These are phyloP conservation scores for Phytophthora parvispora DNA, from an alignment of 352 stramenopile species.

Conservation along the genomic window DNA sequence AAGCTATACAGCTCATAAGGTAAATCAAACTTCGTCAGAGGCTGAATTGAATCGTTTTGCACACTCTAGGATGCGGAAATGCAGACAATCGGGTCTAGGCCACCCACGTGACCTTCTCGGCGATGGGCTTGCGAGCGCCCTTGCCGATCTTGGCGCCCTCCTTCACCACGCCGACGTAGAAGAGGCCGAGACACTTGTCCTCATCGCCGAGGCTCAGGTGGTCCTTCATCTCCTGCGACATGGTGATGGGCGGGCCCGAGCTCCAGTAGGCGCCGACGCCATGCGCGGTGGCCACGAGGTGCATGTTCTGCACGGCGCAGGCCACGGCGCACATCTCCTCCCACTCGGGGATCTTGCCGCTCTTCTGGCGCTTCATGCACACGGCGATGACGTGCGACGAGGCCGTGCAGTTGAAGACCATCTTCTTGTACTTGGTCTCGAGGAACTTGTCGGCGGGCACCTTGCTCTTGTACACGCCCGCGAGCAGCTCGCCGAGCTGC, in stretches of 20 bases:
- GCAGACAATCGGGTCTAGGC: conserved; percentile 1
- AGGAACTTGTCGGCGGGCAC: conserved; percentile 76
- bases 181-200: conserved; percentile 86
- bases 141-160: conserved; percentile 50
- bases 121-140: conserved; percentile 72
- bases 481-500: conserved; percentile 74
- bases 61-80: conserved; percentile 15
- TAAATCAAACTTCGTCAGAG: no score
- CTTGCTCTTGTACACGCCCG: conserved; percentile 74
- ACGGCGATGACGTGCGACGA: conserved; percentile 88
- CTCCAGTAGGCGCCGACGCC: conserved; percentile 89
- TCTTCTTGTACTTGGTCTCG: conserved; percentile 87
- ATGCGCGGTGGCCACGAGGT: conserved; percentile 75
- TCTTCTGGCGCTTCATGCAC: conserved; percentile 90
- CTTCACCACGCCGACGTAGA: conserved; percentile 86
- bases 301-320: conserved; percentile 89
- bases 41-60: conserved; percentile 10
- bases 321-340: conserved; percentile 84
- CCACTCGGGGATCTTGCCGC: conserved; percentile 82
- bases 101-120: conserved; percentile 82
- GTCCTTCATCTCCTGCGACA: conserved; percentile 86
- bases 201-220: conserved; percentile 73
- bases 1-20: no score
- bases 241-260: conserved; percentile 67
- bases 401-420: conserved; percentile 71